Percentiles rank a stretch among this genome's conserved stretches.
phyloP scores from a whole-genome alignment of 768 basidiomycete species.

The Candolleomyces aberdarensis region DNA sequence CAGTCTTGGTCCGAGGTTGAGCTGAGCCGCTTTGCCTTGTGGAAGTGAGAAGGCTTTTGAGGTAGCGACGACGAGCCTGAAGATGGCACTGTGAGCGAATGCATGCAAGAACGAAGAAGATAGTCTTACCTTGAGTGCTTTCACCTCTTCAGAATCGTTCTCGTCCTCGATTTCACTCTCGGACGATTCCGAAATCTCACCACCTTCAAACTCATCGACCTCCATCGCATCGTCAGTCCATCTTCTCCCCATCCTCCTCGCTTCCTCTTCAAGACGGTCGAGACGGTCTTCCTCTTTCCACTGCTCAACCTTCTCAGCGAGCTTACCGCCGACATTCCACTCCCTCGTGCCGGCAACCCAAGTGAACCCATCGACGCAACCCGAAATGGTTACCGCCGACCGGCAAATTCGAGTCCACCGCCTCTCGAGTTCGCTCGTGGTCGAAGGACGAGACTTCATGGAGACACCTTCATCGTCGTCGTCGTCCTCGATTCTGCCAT shows the following conservation, averaged over 20 bases:
- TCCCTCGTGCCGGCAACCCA: conserved; percentile 57
- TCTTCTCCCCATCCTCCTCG: conserved; percentile 54
- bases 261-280: conserved; percentile 68
- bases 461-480: conserved; percentile 40
- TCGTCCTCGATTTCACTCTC: conserved; percentile 57
- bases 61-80: conserved; percentile 71
- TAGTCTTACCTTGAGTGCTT: conserved; percentile 68
- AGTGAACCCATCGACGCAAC: conserved; percentile 71
- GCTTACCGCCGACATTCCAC: conserved; percentile 61
- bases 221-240: conserved; percentile 74
- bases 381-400: conserved; percentile 63
- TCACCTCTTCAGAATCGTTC: conserved; percentile 69
- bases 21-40: conserved; percentile 27
- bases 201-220: conserved; percentile 55
- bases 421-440: conserved; percentile 40
- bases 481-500: conserved; percentile 84
- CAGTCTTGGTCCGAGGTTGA: conserved; percentile 26
- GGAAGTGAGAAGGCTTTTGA: conserved; percentile 62
- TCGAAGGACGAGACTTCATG: background rate
- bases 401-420: conserved; percentile 80
- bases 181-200: conserved; percentile 30
- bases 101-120: conserved; percentile 9
- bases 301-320: conserved; percentile 62
- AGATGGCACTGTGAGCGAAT: conserved; percentile 13
- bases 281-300: conserved; percentile 72